Percentiles rank a stretch among this genome's conserved stretches.
phyloP scores from a whole-genome alignment of 2,329 filamentous ascomycete species.

The Epichloe amarillans region DNA sequence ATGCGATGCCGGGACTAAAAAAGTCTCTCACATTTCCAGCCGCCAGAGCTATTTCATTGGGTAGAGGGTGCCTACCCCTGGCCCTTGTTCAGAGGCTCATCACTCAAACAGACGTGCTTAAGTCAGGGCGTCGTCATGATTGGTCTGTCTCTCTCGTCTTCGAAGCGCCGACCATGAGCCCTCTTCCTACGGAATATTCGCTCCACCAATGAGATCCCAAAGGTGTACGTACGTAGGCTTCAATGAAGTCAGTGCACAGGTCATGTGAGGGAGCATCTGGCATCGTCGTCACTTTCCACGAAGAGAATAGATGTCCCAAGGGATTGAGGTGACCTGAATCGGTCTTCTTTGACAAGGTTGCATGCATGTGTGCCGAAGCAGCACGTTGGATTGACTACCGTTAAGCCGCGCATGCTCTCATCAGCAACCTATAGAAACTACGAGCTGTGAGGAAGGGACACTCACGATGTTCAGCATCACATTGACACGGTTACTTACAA shows the following conservation, averaged over 20 bases:
- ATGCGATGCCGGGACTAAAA: not conserved
- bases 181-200: constrained; percentile 8
- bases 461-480: too few species aligned
- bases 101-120: constrained; percentile 2
- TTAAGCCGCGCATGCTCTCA: too few species aligned
- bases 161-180: constrained; percentile 17
- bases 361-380: not conserved
- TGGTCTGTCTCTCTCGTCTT: constrained; percentile 11
- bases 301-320: not conserved
- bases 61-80: not conserved
- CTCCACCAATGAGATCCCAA: constrained; percentile 14
- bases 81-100: not conserved
- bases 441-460: too few species aligned
- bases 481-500: too few species aligned
- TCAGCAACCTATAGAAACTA: too few species aligned
- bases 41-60: not conserved
- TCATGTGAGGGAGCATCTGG: not conserved
- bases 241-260: too few species aligned
- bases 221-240: not conserved
- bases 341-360: not conserved
- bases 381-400: too few species aligned
- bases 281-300: not conserved
- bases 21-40: not conserved
- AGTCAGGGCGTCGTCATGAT: constrained; percentile 11
- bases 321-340: not conserved